Evolutionary conservation across 257 asterid species (phyloP).

Genomic region (Petunia secreta): DNA sequence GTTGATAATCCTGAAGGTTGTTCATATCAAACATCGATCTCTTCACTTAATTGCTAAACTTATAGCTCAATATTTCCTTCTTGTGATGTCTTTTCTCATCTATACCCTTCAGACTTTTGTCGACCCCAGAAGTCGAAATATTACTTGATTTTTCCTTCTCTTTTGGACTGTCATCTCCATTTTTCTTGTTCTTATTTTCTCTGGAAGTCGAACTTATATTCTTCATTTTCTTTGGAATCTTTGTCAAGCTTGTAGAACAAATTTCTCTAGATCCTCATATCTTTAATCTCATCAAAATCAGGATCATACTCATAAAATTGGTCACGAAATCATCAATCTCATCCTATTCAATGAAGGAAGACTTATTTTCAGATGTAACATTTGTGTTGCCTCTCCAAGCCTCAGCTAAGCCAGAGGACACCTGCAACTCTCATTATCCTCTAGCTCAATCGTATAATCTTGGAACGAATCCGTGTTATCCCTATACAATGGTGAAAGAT

Average conservation of each 20-base stretch:
- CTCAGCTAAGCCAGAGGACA: slow-evolving; percentile 67
- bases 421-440: slow-evolving; percentile 71
- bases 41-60: not conserved
- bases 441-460: slow-evolving; percentile 55
- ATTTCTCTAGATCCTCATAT: slow-evolving; percentile 73
- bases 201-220: slow-evolving; percentile 65
- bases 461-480: slow-evolving; percentile 36
- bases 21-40: slow-evolving; percentile 21
- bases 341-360: slow-evolving; percentile 29
- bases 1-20: slow-evolving; percentile 26
- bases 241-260: slow-evolving; percentile 81
- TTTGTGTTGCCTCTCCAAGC: slow-evolving; percentile 54
- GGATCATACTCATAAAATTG: slow-evolving; percentile 34
- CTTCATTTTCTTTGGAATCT: slow-evolving; percentile 81
- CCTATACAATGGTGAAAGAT: slow-evolving; percentile 59
- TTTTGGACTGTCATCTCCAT: slow-evolving; percentile 34
- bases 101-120: slow-evolving; percentile 35
- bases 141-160: slow-evolving; percentile 34
- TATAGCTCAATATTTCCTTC: slow-evolving; percentile 28
- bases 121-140: slow-evolving; percentile 24
- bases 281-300: slow-evolving; percentile 71
- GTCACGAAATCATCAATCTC: slow-evolving; percentile 28
- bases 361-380: slow-evolving; percentile 24
- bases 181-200: slow-evolving; percentile 55
- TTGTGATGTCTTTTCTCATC: slow-evolving; percentile 37